Conservation (phyloP, 1,139 yeast genomes). For the Hyphopichia buzzinii region DNA sequence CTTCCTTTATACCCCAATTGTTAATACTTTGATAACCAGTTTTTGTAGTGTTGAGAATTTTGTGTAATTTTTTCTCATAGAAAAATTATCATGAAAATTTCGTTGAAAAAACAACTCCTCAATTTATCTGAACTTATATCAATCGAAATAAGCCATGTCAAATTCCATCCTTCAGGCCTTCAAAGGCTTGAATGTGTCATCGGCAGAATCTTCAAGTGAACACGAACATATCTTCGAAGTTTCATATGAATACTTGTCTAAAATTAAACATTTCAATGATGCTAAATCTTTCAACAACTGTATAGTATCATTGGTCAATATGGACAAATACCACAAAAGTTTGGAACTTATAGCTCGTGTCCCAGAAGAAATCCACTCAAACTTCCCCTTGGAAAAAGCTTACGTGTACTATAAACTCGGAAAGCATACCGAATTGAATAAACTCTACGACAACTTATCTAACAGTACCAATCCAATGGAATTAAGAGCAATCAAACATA, state of each 20-base stretch:
- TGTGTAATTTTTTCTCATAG: no score
- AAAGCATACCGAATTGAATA: conserved; percentile 37
- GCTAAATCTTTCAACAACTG: conserved; percentile 56
- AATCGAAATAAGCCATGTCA: conserved; percentile 26
- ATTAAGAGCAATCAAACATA: conserved; percentile 60
- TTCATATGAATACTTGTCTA: conserved; percentile 43
- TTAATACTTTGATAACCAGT: no score
- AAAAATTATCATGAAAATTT: no score
- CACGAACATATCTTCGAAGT: conserved; percentile 42
- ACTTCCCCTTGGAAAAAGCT: conserved; percentile 55
- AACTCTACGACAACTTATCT: conserved; percentile 32
- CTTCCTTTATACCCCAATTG: no score
- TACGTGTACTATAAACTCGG: conserved; percentile 73
- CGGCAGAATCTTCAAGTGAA: conserved; percentile 25
- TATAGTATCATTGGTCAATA: conserved; percentile 67
- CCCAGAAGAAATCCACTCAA: conserved; percentile 28
- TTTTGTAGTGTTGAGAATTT: no score
- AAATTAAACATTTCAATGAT: conserved; percentile 45
- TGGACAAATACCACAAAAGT: conserved; percentile 67
- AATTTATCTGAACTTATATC: background rate
- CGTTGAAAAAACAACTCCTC: background rate
- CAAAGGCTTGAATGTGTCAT: conserved; percentile 35
- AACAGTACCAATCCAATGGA: conserved; percentile 20
- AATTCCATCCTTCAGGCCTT: conserved; percentile 45
- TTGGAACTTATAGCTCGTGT: conserved; percentile 44